Evolutionary conservation across 2,329 filamentous ascomycete genomes (phyloP).

Genomic region (Aureobasidium pullulans): DNA sequence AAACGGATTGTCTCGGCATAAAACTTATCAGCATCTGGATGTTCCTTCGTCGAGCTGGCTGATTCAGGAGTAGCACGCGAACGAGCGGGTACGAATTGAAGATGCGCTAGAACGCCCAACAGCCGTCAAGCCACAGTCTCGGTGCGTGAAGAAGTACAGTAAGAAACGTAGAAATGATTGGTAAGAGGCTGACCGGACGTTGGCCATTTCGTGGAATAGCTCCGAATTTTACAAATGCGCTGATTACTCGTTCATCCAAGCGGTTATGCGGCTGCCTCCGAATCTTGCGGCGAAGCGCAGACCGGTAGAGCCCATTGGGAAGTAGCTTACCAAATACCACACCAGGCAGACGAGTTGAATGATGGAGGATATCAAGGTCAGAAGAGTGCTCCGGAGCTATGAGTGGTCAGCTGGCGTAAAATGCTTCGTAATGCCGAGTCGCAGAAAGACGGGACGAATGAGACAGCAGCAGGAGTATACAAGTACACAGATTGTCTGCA

Average conservation of each 20-base stretch:
- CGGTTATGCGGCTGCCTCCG: constrained; percentile 72
- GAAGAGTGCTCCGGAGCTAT: constrained; percentile 73
- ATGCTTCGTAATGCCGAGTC: constrained; percentile 4
- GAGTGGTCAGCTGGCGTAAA: constrained; percentile 26
- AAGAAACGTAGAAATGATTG: constrained; percentile 5
- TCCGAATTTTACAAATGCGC: not conserved
- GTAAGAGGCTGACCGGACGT: constrained; percentile 4
- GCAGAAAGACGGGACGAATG: not conserved
- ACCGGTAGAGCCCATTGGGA: constrained; percentile 89
- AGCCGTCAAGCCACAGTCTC: constrained; percentile 3
- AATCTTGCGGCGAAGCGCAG: constrained; percentile 80
- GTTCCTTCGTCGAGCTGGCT: not conserved
- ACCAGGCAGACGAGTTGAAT: constrained; percentile 74
- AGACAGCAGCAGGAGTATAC: not conserved
- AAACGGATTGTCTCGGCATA: constrained; percentile 9
- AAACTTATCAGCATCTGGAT: not conserved
- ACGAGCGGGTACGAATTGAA: not conserved
- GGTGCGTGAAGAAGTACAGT: not conserved
- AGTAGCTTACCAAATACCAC: constrained; percentile 97
- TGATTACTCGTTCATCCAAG: constrained; percentile 73
- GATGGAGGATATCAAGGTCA: constrained; percentile 78
- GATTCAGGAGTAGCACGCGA: not conserved
- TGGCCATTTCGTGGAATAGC: not conserved
- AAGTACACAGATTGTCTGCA: constrained; percentile 1
- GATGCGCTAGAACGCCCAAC: not conserved